Evolutionary conservation across 1,284 basidiomycete genomes (phyloP).

Genomic region (Cerrena zonata): DNA sequence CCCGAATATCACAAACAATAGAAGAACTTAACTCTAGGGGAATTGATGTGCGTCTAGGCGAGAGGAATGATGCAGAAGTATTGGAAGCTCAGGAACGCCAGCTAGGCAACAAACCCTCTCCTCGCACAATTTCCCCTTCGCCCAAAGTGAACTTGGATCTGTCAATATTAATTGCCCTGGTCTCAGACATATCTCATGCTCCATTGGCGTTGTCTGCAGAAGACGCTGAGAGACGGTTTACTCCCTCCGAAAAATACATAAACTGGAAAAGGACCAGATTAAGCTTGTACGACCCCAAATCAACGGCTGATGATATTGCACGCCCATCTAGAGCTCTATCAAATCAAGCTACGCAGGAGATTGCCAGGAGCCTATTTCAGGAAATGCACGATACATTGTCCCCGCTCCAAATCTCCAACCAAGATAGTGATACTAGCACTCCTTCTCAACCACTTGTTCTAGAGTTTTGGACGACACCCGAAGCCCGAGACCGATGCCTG

Average conservation of each 20-base stretch:
- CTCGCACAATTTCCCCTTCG: conserved; percentile 40
- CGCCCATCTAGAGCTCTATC: conserved; percentile 61
- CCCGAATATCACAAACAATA: conserved; percentile 60
- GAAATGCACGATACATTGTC: conserved; percentile 50
- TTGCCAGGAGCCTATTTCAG: conserved; percentile 57
- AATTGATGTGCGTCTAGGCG: conserved; percentile 64
- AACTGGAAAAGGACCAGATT: conserved; percentile 50
- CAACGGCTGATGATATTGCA: conserved; percentile 25
- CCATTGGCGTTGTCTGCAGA: conserved; percentile 51
- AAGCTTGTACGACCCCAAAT: conserved; percentile 20
- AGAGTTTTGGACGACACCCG: conserved; percentile 74
- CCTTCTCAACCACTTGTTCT: conserved; percentile 23
- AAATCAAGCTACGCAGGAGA: conserved; percentile 68
- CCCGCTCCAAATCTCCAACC: conserved; percentile 5
- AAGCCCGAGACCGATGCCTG: conserved; percentile 64
- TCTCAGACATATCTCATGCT: conserved; percentile 77
- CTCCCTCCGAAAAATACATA: conserved; percentile 47
- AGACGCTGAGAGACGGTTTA: conserved; percentile 59
- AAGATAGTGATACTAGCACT: background rate
- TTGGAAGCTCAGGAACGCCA: conserved; percentile 9
- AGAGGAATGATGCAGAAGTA: conserved; percentile 33
- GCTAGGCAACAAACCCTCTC: conserved; percentile 16
- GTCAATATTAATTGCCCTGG: conserved; percentile 74
- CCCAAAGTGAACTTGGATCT: conserved; percentile 70
- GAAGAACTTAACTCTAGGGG: conserved; percentile 53